Evolutionary conservation across 116 monocot species (phyloP), one percentile per base, ranked within the genome.

Genomic region (Thalassia testudinum): DNA sequence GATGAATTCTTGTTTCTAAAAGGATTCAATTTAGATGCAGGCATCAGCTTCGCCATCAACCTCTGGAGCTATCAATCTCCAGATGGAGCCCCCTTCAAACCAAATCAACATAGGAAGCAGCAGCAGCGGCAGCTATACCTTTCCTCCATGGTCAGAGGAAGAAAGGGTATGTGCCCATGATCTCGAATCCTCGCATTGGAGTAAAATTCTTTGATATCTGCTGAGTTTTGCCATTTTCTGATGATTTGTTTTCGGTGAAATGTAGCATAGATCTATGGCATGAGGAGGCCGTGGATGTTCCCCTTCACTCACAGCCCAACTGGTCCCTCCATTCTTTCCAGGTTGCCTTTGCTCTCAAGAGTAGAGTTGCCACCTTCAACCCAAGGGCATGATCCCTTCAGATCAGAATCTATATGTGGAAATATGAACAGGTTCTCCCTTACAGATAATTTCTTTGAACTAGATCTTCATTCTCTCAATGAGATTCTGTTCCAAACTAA

Each of bases 61-160:
- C 11, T 64, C 75, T 66, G 72, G 66, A 62, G 56, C 44, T 42
- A 24, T 1, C 15, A 15, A 45, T 55, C 50, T 66, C 52, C 75
- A 69, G 59, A 75, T 75, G 67, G 81, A 81, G 72, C 76, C 73
- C 73, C 81, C 81, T 81, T 76, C 81, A 81, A 81, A 70, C 81
- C 81, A 81, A 81, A 81, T 50, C 42, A 42, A 43, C 50, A 52
- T 58, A 34, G 30, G 30, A 3, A n/a, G n/a, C 34, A 21, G 45
- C 53, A 66, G 72, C 52, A 60, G 27, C 56, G 19, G 29, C 51
- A 56, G 47, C 29, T 27, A 27, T 12, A 13, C 56, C 1, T 47
- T 34, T 20, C 28, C 73, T 25, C 54, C 63, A 27, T 57, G 63
- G 61, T 47, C 37, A 17, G 73, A 72, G 29, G 80, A 67, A 23